Percentiles rank a stretch among this genome's conserved stretches.
Conservation (phyloP, 306 rosid species). For the Vicia villosa region DNA sequence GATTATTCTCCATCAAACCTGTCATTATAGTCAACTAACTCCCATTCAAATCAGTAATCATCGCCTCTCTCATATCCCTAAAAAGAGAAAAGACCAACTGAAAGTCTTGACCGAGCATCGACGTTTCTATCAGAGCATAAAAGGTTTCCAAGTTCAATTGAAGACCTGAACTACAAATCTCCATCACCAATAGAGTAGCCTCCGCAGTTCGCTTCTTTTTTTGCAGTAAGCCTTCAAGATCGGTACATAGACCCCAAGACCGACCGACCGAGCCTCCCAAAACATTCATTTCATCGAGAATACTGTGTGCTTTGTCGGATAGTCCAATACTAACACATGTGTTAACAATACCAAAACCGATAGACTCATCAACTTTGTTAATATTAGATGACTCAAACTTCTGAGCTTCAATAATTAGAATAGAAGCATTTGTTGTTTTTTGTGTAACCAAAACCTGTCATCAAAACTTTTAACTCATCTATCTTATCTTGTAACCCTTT, state of each 20-base stretch:
- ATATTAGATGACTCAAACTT: slow-evolving; percentile 59
- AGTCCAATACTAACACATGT: slow-evolving; percentile 77
- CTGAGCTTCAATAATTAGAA: slow-evolving; percentile 67
- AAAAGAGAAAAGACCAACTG: slow-evolving; percentile 90
- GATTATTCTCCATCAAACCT: slow-evolving; percentile 88
- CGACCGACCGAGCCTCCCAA: slow-evolving; percentile 70
- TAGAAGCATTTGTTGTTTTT: slow-evolving; percentile 43
- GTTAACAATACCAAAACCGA: slow-evolving; percentile 73
- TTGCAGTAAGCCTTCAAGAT: slow-evolving; percentile 90
- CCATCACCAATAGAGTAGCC: slow-evolving; percentile 82
- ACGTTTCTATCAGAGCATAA: slow-evolving; percentile 76
- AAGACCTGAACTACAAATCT: slow-evolving; percentile 79
- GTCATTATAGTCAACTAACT: slow-evolving; percentile 94
- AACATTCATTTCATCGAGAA: slow-evolving; percentile 78
- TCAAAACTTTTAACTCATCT: slow-evolving; percentile 59
- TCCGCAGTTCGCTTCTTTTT: slow-evolving; percentile 80
- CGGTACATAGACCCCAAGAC: slow-evolving; percentile 87
- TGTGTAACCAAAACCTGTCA: slow-evolving; percentile 58
- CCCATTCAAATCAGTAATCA: slow-evolving; percentile 72
- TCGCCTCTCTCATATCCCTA: no score
- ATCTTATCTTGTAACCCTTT: slow-evolving; percentile 70
- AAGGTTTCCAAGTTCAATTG: slow-evolving; percentile 62
- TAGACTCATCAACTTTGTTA: slow-evolving; percentile 53
- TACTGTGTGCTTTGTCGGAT: slow-evolving; percentile 75
- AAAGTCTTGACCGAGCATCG: slow-evolving; percentile 90